These are phyloP conservation scores for Pelargonium cotyledonis DNA, from an alignment of 441 rosid genomes.

Conservation along the genomic window DNA sequence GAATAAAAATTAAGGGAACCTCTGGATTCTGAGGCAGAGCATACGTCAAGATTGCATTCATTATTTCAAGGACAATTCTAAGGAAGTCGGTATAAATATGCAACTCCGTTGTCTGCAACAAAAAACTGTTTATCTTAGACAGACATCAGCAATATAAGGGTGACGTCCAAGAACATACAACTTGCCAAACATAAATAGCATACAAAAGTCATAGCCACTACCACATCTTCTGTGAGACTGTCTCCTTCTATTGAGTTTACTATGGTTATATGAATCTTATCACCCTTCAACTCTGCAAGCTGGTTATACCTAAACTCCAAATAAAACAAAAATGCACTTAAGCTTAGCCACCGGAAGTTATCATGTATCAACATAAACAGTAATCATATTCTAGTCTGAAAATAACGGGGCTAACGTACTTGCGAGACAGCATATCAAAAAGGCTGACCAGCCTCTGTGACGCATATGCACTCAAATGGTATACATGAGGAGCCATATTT, in stretches of 20 bases:
- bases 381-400: background rate
- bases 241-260: conserved; percentile 45
- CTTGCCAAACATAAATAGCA: no score
- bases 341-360: background rate
- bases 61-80: conserved; percentile 91
- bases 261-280: conserved; percentile 43
- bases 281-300: conserved; percentile 62
- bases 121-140: conserved; percentile 23
- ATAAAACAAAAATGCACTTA: background rate
- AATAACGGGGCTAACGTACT: conserved; percentile 39
- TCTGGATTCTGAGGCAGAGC: conserved; percentile 96
- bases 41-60: conserved; percentile 89
- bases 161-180: background rate
- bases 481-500: conserved; percentile 98
- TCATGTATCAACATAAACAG: conserved; percentile 4
- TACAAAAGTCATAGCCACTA: conserved; percentile 22
- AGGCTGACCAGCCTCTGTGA: conserved; percentile 97
- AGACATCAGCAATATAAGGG: conserved; percentile 14
- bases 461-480: conserved; percentile 94
- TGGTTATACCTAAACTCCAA: conserved; percentile 63
- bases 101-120: conserved; percentile 79
- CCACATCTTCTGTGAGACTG: conserved; percentile 67
- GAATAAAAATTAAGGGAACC: conserved; percentile 34
- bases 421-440: conserved; percentile 93
- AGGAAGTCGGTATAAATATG: conserved; percentile 94